phyloP scores from a whole-genome alignment of 1,284 basidiomycete species.

The Puccinia coronata region DNA sequence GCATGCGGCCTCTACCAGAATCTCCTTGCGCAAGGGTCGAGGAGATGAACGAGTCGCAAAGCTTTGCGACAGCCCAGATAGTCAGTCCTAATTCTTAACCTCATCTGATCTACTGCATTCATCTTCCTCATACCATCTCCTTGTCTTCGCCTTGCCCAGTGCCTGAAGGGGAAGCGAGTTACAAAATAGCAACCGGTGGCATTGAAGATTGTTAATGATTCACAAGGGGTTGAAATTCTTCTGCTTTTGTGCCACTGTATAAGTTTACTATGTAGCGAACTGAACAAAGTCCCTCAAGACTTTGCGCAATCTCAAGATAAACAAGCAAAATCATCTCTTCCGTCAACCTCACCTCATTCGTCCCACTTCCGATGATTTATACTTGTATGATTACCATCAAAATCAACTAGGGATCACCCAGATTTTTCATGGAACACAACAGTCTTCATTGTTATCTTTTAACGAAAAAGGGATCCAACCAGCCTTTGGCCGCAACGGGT shows the following conservation, averaged over 20 bases:
- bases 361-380: too few relatives aligned
- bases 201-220: conserved; percentile 51
- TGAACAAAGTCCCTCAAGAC: too few relatives aligned
- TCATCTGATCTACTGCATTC: not conserved
- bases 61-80: conserved; percentile 84
- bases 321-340: too few relatives aligned
- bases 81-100: conserved; percentile 64
- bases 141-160: conserved; percentile 13
- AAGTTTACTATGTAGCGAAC: too few relatives aligned
- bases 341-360: too few relatives aligned
- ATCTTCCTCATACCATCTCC: not conserved
- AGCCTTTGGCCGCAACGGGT: too few relatives aligned
- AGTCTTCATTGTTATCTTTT: too few relatives aligned
- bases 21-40: conserved; percentile 84
- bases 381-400: too few relatives aligned
- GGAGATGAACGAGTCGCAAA: conserved; percentile 95
- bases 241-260: not conserved
- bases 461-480: too few relatives aligned
- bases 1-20: conserved; percentile 78
- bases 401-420: too few relatives aligned
- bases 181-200: conserved; percentile 51
- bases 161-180: conserved; percentile 52
- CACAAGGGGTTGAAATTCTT: not conserved
- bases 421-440: too few relatives aligned
- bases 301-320: too few relatives aligned